Evolutionary conservation across 768 basidiomycete species (phyloP), one percentile per base, ranked within the genome.

Genomic region (Trametes elegans): DNA sequence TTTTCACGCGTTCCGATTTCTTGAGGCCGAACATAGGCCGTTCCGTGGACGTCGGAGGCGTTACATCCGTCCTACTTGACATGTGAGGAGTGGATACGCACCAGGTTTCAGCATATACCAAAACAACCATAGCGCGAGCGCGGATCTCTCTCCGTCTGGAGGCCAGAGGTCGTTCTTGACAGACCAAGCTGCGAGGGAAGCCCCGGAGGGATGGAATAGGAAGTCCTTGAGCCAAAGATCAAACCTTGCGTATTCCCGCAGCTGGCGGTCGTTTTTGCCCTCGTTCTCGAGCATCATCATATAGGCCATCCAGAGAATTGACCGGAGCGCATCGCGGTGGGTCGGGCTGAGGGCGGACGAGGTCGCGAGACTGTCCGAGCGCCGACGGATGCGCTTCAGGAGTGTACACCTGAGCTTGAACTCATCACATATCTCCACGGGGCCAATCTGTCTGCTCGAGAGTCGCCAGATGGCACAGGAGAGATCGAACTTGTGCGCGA

Each of bases 231-330:
- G 66, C 88, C 89, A 91, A 0, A 61, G 61, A 49, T 83, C 79
- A 52, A 90, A 78, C 35, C 66, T 63, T 5, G 81, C 88, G 62
- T 85, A 90, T 21, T 82, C 81, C n/a, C 81, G 66, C n/a, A 92
- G 76, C 65, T 90, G 89, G 40, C 44, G 67, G 60, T 80, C 80
- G 61, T 92, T 92, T 65, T 79, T 84, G 38, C 82, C 87, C 26
- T 87, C 87, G 61, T 90, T 87, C 72, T 93, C 91, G 42, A 93
- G 72, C 77, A 91, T 79, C 83, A 93, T 83, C 32, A 89, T 70
- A 64, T 87, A 91, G 24, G 83, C 79, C 26, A 79, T 78, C 75
- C 83, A 87, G 5, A 92, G 78, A 13, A 81, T 64, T n/a, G 82
- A 74, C 21, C 73, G 70, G 29, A 78, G 53, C 53, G 40, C 13